phyloP scores from a whole-genome alignment of 2,329 filamentous ascomycete genomes.

The Tolypocladium sp. region DNA sequence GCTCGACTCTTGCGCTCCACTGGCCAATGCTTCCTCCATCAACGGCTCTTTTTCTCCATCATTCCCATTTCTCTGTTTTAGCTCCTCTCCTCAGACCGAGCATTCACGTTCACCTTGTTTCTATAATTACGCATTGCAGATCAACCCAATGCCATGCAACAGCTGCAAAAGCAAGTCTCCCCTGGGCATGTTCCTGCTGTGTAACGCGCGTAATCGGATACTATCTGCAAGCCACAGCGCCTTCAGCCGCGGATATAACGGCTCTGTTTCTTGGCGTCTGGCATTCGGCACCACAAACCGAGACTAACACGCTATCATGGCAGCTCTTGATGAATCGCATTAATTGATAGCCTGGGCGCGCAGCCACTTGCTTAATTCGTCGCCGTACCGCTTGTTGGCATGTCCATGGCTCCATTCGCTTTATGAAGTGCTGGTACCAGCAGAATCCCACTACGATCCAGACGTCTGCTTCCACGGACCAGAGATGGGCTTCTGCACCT shows the following conservation, averaged over 20 bases:
- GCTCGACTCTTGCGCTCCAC: too few species aligned
- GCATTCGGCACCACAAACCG: not conserved
- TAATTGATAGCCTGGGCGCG: not conserved
- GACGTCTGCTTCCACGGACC: too few species aligned
- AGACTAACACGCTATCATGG: not conserved
- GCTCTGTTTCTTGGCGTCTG: not conserved
- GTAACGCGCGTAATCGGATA: not conserved
- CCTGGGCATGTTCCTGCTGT: not conserved
- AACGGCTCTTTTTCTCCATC: not conserved
- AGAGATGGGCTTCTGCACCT: too few species aligned
- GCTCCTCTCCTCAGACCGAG: too few species aligned
- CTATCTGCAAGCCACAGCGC: not conserved
- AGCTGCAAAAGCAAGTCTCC: not conserved
- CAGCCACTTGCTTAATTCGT: not conserved
- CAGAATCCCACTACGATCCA: not conserved
- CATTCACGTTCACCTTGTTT: not conserved
- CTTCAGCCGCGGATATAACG: not conserved
- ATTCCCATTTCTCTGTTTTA: too few species aligned
- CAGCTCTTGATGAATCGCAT: not conserved
- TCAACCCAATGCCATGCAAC: not conserved
- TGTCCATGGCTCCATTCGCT: too few species aligned
- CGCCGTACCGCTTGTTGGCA: not conserved
- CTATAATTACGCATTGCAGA: not conserved
- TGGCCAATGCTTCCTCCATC: not conserved
- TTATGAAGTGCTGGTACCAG: too few species aligned